Evolutionary conservation across 139 green algal genomes (phyloP).

Genomic region (Gonium pectorale): DNA sequence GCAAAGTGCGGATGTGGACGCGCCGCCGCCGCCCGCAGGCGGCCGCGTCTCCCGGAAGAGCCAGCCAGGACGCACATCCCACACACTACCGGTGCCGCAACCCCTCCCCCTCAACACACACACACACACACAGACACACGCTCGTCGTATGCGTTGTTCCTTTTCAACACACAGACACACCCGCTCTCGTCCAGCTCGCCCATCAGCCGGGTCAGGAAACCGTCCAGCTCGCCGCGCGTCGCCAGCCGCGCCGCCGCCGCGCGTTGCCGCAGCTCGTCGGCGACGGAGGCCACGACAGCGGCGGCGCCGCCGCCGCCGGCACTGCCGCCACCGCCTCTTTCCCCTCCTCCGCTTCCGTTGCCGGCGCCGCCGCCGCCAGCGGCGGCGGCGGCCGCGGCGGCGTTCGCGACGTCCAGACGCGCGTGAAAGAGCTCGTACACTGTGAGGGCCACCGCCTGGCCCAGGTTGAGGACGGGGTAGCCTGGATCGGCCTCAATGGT

Average conservation of each 20-base stretch:
- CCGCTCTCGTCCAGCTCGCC: background rate
- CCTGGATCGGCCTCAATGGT: slow-evolving; percentile 1
- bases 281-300: background rate
- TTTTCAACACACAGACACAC: too few relatives aligned
- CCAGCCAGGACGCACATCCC: too few relatives aligned
- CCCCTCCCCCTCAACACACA: too few relatives aligned
- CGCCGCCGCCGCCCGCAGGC: too few relatives aligned
- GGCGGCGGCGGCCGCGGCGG: background rate
- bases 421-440: slow-evolving; percentile 21
- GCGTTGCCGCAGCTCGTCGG: background rate
- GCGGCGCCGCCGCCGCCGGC: background rate
- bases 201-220: slow-evolving; percentile 1
- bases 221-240: background rate
- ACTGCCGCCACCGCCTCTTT: background rate
- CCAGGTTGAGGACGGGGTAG: slow-evolving; percentile 44
- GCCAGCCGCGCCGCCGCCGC: background rate
- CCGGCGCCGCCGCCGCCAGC: background rate
- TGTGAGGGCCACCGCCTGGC: background rate
- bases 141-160: too few relatives aligned
- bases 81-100: too few relatives aligned
- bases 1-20: too few relatives aligned
- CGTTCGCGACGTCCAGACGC: background rate
- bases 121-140: too few relatives aligned
- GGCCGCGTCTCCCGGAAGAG: too few relatives aligned
- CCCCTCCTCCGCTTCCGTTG: background rate